These are phyloP conservation scores for Neurospora sp. DNA, from an alignment of 495 filamentous ascomycete genomes.

Conservation along the genomic window DNA sequence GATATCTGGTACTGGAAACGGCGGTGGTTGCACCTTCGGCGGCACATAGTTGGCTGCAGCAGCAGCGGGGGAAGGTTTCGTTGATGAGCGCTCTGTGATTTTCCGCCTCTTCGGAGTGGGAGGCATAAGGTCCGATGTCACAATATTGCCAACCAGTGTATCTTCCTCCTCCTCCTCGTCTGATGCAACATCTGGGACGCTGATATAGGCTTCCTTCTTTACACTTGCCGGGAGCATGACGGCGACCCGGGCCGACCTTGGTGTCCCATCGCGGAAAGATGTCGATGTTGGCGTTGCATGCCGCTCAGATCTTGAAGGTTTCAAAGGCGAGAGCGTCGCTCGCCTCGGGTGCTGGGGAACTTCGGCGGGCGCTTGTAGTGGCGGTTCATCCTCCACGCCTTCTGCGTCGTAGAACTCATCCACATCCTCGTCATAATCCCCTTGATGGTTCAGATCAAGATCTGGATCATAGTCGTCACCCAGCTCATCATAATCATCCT, in stretches of 20 bases:
- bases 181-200: background rate
- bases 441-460: background rate
- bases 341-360: background rate
- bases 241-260: conserved; percentile 2
- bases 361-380: background rate
- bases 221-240: conserved; percentile 2
- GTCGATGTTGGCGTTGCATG: background rate
- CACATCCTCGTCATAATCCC: background rate
- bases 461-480: background rate
- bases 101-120: background rate
- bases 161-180: background rate
- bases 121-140: conserved; percentile 6
- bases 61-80: background rate
- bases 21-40: background rate
- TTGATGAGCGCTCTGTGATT: background rate
- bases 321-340: background rate
- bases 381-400: background rate
- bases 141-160: background rate
- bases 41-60: background rate
- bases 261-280: background rate
- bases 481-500: background rate
- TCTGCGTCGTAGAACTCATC: background rate
- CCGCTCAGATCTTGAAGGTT: background rate
- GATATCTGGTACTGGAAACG: background rate
- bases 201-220: background rate